Evolutionary conservation across 208 protist species (phyloP).

Genomic region (Wallacemonas rigidus): DNA sequence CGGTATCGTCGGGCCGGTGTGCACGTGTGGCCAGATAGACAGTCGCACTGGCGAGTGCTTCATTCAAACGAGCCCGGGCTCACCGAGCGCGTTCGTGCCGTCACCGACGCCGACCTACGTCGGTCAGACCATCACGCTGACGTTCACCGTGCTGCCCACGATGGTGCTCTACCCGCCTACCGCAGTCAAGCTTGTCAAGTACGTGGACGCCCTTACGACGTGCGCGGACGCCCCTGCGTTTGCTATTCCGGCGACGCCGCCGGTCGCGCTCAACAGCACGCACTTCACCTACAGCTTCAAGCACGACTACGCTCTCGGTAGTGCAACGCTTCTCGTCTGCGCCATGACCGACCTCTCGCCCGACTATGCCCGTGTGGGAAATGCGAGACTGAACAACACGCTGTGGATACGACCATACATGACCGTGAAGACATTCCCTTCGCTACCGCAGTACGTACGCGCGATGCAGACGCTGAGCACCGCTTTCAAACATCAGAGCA

Average conservation of each 20-base stretch:
- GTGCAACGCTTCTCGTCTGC: conserved; percentile 73
- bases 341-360: conserved; percentile 50
- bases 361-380: conserved; percentile 39
- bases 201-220: conserved; percentile 51
- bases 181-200: conserved; percentile 69
- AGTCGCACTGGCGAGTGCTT: conserved; percentile 68
- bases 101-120: conserved; percentile 78
- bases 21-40: conserved; percentile 84
- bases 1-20: conserved; percentile 51
- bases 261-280: conserved; percentile 33
- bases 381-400: conserved; percentile 35
- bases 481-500: conserved; percentile 64
- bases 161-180: conserved; percentile 63
- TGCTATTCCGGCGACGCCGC: conserved; percentile 20
- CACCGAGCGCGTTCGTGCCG: conserved; percentile 49
- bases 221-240: conserved; percentile 64
- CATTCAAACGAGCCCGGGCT: conserved; percentile 47
- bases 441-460: conserved; percentile 37
- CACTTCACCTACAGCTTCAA: conserved; percentile 74
- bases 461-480: conserved; percentile 70
- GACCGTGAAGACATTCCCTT: conserved; percentile 60
- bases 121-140: conserved; percentile 75
- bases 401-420: conserved; percentile 82
- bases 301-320: conserved; percentile 67
- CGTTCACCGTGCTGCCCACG: conserved; percentile 16